Percentiles rank a stretch among this genome's conserved stretches.
phyloP scores from a whole-genome alignment of 306 rosid genomes.

The Begonia peltatifolia region DNA sequence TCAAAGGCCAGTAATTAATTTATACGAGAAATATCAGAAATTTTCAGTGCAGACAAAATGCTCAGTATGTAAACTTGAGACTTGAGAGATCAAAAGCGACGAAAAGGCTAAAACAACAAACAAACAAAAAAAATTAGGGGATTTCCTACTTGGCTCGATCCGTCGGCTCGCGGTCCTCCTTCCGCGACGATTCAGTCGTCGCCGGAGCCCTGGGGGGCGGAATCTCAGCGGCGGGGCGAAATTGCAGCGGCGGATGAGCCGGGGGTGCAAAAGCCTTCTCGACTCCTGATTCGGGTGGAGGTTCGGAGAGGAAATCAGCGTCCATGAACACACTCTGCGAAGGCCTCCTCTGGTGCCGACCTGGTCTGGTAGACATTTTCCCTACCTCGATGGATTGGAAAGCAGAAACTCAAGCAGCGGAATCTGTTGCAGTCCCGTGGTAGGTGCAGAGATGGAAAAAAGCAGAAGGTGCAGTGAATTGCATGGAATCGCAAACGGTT shows the following conservation, averaged over 20 bases:
- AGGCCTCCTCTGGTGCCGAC: slow-evolving; percentile 30
- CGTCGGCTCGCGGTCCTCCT: neutral
- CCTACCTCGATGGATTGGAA: neutral
- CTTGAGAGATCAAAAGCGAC: too few relatives aligned
- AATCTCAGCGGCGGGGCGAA: neutral
- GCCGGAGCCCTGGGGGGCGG: neutral
- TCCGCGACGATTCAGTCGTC: neutral
- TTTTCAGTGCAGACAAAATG: too few relatives aligned
- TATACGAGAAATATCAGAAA: too few relatives aligned
- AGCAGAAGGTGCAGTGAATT: too few relatives aligned
- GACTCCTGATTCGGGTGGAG: neutral
- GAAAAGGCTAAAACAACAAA: too few relatives aligned
- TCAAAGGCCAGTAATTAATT: too few relatives aligned
- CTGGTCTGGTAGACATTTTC: slow-evolving; percentile 19
- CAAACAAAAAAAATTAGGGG: too few relatives aligned
- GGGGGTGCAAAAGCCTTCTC: neutral
- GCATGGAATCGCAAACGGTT: too few relatives aligned
- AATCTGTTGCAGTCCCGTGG: too few relatives aligned
- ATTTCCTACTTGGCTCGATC: neutral
- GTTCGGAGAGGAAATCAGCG: slow-evolving; percentile 13
- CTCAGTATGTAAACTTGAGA: too few relatives aligned
- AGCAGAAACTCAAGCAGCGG: neutral
- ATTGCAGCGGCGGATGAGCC: neutral
- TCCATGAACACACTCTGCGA: slow-evolving; percentile 21
- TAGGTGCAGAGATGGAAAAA: too few relatives aligned